A percentile compares a stretch with the other conserved stretches of the same genome.
Evolutionary conservation across 495 filamentous ascomycete genomes (phyloP).

Genomic region (Pyrenula aspistea): DNA sequence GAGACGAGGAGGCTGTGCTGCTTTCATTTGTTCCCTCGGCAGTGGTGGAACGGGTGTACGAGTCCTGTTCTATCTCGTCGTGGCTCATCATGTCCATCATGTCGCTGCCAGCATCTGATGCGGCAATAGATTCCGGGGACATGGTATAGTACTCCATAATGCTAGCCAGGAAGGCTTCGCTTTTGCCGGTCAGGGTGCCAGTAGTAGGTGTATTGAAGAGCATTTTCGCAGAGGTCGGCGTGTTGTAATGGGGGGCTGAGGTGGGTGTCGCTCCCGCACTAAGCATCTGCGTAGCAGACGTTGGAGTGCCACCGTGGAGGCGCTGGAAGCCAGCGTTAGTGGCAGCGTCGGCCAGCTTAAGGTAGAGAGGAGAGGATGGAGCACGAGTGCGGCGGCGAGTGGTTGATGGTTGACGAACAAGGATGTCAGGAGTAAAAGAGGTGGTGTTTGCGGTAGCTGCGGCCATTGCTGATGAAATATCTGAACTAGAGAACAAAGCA

Average conservation of each 20-base stretch:
- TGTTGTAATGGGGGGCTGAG: not conserved
- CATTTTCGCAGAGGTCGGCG: not conserved
- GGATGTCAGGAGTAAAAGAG: not conserved
- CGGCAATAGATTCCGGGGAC: not conserved
- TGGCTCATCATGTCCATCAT: not conserved
- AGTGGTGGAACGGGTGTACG: not conserved
- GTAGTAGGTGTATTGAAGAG: not conserved
- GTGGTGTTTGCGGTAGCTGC: not conserved
- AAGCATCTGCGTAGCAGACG: not conserved
- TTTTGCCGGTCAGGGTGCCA: not conserved
- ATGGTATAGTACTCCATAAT: not conserved
- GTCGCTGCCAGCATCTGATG: not conserved
- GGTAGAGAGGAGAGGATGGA: not conserved
- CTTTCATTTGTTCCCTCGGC: not conserved
- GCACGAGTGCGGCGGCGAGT: not conserved
- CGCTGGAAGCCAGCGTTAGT: not conserved
- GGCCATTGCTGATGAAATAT: not conserved
- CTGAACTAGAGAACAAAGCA: not conserved
- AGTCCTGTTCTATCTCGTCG: not conserved
- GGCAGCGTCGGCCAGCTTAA: not conserved
- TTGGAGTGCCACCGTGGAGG: not conserved
- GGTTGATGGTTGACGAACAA: not conserved
- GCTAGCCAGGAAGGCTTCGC: not conserved
- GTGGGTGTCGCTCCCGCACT: not conserved
- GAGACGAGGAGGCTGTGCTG: not conserved